Evolutionary conservation across 345 rosid genomes (phyloP).

Genomic region (thale cress (Arabidopsis thaliana)): TAIR10.1 NC_003076.8:197001-197500

Average conservation of each 20-base stretch:
- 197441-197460: conserved; percentile 52
- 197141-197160: conserved; percentile 79
- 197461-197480: not conserved
- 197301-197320: not conserved
- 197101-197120: conserved; percentile 53
- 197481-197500: not conserved
- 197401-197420: conserved; percentile 93
- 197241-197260: not conserved
- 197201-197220: conserved; percentile 86
- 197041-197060: not conserved
- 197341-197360: conserved; percentile 89
- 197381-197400: conserved; percentile 97
- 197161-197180: conserved; percentile 82
- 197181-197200: conserved; percentile 73
- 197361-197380: conserved; percentile 86
- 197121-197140: conserved; percentile 59
- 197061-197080: not conserved
- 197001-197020: conserved; percentile 16
- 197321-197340: conserved; percentile 74
- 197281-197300: not conserved
- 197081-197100: not conserved
- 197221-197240: conserved; percentile 93
- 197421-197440: conserved; percentile 91
- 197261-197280: too few species aligned
- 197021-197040: not conserved